Conservation (phyloP, 1,284 basidiomycete species). For the Sporisorium graminicola region DNA sequence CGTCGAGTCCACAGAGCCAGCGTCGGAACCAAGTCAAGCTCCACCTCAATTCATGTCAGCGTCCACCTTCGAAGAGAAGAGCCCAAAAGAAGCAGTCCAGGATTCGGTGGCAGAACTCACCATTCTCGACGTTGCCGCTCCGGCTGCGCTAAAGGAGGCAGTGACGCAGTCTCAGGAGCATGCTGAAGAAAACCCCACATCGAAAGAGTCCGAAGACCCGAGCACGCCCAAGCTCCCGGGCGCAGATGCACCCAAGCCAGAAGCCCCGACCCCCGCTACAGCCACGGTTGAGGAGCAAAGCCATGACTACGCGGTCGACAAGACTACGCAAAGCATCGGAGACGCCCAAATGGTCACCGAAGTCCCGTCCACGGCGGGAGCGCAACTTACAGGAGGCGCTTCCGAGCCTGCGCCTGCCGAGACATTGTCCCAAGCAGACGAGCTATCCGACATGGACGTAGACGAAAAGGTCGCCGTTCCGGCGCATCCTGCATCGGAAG, state of each 20-base stretch:
- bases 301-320: neutral
- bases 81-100: neutral
- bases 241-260: conserved; percentile 1
- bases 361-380: neutral
- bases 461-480: conserved; percentile 22
- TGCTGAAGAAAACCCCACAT: neutral
- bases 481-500: neutral
- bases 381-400: neutral
- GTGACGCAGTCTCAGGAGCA: neutral
- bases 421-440: neutral
- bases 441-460: conserved; percentile 28
- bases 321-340: neutral
- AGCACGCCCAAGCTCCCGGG: conserved; percentile 19
- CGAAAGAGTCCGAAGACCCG: conserved; percentile 16
- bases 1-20: neutral
- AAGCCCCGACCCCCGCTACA: neutral
- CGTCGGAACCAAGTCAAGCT: neutral
- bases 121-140: neutral
- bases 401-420: neutral
- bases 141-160: neutral
- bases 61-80: neutral
- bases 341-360: neutral
- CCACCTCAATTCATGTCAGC: neutral
- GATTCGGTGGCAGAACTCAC: conserved; percentile 7
- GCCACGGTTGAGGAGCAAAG: neutral